Conservation (phyloP, 2,329 filamentous ascomycete genomes). For the Aciculosporium take region DNA sequence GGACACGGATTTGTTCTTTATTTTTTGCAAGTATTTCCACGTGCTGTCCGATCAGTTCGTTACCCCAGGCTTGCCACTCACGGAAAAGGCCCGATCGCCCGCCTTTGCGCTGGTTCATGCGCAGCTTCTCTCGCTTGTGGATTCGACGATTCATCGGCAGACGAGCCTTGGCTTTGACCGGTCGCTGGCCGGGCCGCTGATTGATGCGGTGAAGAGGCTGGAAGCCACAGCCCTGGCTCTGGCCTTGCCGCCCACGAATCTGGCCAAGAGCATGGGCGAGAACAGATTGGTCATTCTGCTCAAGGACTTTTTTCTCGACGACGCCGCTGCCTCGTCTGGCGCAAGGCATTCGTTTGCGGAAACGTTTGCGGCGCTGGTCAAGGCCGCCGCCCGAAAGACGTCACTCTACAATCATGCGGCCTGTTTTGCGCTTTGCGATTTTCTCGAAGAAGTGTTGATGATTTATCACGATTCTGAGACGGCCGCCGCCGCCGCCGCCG, state of each 20-base stretch:
- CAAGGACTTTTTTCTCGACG: conserved; percentile 56
- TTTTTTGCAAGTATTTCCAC: conserved; percentile 81
- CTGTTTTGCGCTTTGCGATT: conserved; percentile 83
- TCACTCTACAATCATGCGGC: conserved; percentile 71
- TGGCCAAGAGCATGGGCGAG: conserved; percentile 71
- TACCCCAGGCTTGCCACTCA: conserved; percentile 36
- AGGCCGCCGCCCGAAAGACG: conserved; percentile 58
- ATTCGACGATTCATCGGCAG: conserved; percentile 72
- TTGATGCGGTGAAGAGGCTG: conserved; percentile 34
- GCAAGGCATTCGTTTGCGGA: conserved; percentile 59
- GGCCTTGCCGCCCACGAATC: conserved; percentile 50
- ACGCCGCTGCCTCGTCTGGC: conserved; percentile 21
- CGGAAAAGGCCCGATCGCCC: conserved; percentile 51
- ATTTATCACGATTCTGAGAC: conserved; percentile 40
- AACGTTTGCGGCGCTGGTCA: conserved; percentile 59
- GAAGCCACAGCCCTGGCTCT: conserved; percentile 55
- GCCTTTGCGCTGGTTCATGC: conserved; percentile 70
- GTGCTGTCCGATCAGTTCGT: conserved; percentile 63
- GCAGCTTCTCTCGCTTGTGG: conserved; percentile 64
- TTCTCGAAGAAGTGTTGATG: conserved; percentile 66
- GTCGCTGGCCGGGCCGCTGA: conserved; percentile 25
- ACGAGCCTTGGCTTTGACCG: conserved; percentile 36
- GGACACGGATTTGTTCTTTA: conserved; percentile 81
- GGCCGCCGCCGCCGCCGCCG: conserved; percentile 36
- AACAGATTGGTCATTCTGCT: conserved; percentile 73